Percentiles rank a stretch among this genome's conserved stretches.
Evolutionary conservation across 169 alveolate species (phyloP).

Genomic region (Plasmodium coatneyi): DNA sequence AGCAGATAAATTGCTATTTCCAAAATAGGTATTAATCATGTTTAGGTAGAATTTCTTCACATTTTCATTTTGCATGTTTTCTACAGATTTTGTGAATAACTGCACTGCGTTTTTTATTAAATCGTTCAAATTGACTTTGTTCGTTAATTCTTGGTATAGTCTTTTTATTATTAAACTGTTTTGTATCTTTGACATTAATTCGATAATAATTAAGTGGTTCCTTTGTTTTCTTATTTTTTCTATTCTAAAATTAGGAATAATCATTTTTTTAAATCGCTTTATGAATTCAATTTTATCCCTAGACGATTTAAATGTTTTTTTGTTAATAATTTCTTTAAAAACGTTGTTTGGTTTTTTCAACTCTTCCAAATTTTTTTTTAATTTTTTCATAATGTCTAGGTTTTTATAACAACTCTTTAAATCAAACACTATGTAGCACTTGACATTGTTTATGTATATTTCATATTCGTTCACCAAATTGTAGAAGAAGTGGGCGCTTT

Average conservation of each 20-base stretch:
- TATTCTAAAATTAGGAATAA: constrained; percentile 59
- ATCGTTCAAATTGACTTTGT: constrained; percentile 40
- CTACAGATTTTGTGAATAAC: constrained; percentile 1
- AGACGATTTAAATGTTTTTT: constrained; percentile 57
- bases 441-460: constrained; percentile 45
- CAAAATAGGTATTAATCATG: constrained; percentile 33
- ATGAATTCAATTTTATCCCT: constrained; percentile 55
- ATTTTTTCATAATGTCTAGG: constrained; percentile 34
- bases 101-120: constrained; percentile 21
- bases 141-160: constrained; percentile 40
- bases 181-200: constrained; percentile 65
- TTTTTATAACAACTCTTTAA: constrained; percentile 53
- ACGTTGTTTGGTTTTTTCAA: constrained; percentile 41
- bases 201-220: constrained; percentile 56
- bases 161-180: constrained; percentile 61
- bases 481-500: constrained; percentile 24
- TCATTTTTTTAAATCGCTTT: constrained; percentile 57
- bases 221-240: constrained; percentile 65
- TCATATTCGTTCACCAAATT: constrained; percentile 37
- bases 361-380: constrained; percentile 60
- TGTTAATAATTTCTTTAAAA: constrained; percentile 52
- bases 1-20: constrained; percentile 8
- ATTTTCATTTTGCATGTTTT: constrained; percentile 35
- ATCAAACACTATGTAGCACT: constrained; percentile 45
- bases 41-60: constrained; percentile 25